phyloP scores from a whole-genome alignment of 2,329 filamentous ascomycete species.

The Aspergillus ibericus region DNA sequence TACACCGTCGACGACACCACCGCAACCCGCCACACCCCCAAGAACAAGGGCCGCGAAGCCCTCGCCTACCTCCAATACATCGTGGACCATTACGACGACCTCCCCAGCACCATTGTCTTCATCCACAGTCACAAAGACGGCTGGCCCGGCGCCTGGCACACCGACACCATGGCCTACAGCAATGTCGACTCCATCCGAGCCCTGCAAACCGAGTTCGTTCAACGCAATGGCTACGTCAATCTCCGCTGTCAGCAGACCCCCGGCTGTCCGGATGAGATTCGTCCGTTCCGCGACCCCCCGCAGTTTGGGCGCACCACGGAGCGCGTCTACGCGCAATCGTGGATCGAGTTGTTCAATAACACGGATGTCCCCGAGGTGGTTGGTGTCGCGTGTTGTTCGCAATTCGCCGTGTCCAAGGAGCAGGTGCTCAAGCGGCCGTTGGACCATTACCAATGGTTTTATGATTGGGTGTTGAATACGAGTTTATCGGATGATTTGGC shows the following conservation, averaged over 20 bases:
- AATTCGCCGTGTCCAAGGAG: conserved; percentile 51
- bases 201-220: conserved; percentile 52
- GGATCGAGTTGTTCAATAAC: conserved; percentile 42
- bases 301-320: conserved; percentile 27
- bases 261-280: conserved; percentile 37
- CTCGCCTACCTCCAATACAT: conserved; percentile 50
- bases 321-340: conserved; percentile 33
- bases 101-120: conserved; percentile 56
- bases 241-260: conserved; percentile 51
- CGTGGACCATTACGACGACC: conserved; percentile 46
- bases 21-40: conserved; percentile 31
- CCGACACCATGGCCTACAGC: conserved; percentile 57
- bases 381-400: conserved; percentile 52
- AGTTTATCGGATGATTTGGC: conserved; percentile 47
- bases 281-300: conserved; percentile 28
- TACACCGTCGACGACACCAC: conserved; percentile 44
- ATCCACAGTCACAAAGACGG: conserved; percentile 56
- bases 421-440: conserved; percentile 44
- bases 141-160: conserved; percentile 53
- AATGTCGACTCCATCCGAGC: conserved; percentile 52
- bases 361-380: conserved; percentile 41
- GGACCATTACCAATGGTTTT: conserved; percentile 47
- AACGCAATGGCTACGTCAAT: conserved; percentile 57
- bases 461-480: conserved; percentile 51
- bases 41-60: conserved; percentile 48